Conservation (phyloP, 2,329 filamentous ascomycete genomes). For the Aspergillus japonicus region DNA sequence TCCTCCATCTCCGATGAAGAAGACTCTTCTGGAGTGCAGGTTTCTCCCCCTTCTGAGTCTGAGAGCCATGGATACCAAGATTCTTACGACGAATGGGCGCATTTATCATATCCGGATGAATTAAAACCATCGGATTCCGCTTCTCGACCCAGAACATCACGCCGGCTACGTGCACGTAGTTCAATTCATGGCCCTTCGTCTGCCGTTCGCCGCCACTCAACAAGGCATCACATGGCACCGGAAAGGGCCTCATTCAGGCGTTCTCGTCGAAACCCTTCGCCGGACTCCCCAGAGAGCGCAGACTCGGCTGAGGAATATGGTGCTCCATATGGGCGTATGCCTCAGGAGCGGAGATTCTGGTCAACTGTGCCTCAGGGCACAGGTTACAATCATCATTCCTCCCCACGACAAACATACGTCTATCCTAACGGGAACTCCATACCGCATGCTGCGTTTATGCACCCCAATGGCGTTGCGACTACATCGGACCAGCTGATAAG, state of each 20-base stretch:
- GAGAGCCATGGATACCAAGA: conserved; percentile 44
- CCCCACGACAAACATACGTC: conserved; percentile 41
- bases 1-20: conserved; percentile 46
- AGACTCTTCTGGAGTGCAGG: conserved; percentile 46
- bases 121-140: conserved; percentile 50
- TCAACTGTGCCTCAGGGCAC: conserved; percentile 28
- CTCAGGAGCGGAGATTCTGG: conserved; percentile 37
- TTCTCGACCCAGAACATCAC: conserved; percentile 43
- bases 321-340: conserved; percentile 44
- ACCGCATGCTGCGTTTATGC: conserved; percentile 27
- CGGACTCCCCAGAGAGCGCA: conserved; percentile 60
- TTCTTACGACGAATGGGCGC: conserved; percentile 40
- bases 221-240: conserved; percentile 37
- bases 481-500: conserved; percentile 37
- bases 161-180: conserved; percentile 38
- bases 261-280: conserved; percentile 47
- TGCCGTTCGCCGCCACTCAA: conserved; percentile 38
- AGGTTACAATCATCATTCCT: conserved; percentile 42
- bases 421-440: conserved; percentile 30
- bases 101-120: conserved; percentile 46
- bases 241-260: conserved; percentile 42
- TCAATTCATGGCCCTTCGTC: conserved; percentile 38
- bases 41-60: conserved; percentile 41
- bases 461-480: conserved; percentile 25
- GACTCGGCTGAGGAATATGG: conserved; percentile 65